Base-by-base conservation (phyloP, 768 basidiomycete species). In the Candolleomyces efflorescens region DNA sequence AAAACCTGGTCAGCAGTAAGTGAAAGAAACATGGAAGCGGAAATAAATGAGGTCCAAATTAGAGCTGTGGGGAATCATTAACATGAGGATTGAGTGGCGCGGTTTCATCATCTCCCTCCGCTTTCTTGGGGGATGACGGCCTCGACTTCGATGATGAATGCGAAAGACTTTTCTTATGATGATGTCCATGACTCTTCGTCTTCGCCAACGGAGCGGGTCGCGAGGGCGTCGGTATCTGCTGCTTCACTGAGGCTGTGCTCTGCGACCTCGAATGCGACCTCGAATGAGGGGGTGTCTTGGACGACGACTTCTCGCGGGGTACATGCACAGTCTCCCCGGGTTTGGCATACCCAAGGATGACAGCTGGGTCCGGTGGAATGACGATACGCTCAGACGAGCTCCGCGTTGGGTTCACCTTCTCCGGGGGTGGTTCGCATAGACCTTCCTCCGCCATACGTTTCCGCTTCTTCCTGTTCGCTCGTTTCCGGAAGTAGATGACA, bases 341-440 rank as follows among this genome's bases (percentile, higher is more conserved):
- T 55, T 67, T 62, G 20, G 72, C 66, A 47, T 76, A 73, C 18
- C 82, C 82, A 45, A 81, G 70, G n/a, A 86, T 67, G 27, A 86
- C 74, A 41, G 85, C 85, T n/a, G 86, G 85, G 68, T 87, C 85
- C 0, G 84, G 85, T 18, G 85, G 85, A 18, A 86, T 82, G 52
- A 86, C 73, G 55, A 83, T 71, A 48, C 71, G 77, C 62, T 81
- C 78, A 53, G 75, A 71, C 17, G 73, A 68, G 47, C 70, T 66
- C 26, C 27, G 23, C 50, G 71, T 67, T 54, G 73, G 62, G 55
- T 72, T 39, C 13, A 47, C 71, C 64, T 76, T 78, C 53, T 65
- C 67, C 54, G 72, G 66, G 17, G 78, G 75, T 56, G 75, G 65
- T 3, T 62, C 61, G 27, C 73, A 69, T 63, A 75, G 76, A 32